phyloP scores from a whole-genome alignment of 2,329 filamentous ascomycete species.

The Aureobasidium subglaciale region DNA sequence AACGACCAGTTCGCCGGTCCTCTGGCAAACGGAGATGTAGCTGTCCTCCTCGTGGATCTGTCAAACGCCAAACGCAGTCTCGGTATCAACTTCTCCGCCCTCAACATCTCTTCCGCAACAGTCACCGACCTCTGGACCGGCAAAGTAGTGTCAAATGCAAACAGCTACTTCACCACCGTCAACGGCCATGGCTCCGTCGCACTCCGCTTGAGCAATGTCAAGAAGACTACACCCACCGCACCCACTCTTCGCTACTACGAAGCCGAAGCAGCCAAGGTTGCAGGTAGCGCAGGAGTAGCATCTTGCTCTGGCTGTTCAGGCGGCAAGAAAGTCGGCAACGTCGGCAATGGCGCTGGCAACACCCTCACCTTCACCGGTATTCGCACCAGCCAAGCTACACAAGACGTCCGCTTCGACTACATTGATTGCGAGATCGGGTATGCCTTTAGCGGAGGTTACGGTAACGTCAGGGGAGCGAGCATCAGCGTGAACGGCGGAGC shows the following conservation, averaged over 20 bases:
- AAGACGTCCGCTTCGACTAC: conserved; percentile 33
- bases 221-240: conserved; percentile 15
- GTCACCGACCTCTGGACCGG: conserved; percentile 33
- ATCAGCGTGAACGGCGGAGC: conserved; percentile 33
- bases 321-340: conserved; percentile 28
- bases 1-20: conserved; percentile 34
- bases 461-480: conserved; percentile 32
- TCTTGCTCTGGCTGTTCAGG: conserved; percentile 30
- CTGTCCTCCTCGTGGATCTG: conserved; percentile 34
- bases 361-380: conserved; percentile 27
- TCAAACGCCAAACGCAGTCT: conserved; percentile 29
- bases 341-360: conserved; percentile 21
- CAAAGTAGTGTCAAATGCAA: conserved; percentile 15
- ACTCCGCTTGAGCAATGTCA: conserved; percentile 31
- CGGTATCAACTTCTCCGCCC: conserved; percentile 25
- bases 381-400: conserved; percentile 23
- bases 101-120: conserved; percentile 30
- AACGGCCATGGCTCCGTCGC: conserved; percentile 25
- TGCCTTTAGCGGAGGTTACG: conserved; percentile 24
- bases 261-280: conserved; percentile 26
- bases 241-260: conserved; percentile 25
- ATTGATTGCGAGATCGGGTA: conserved; percentile 36
- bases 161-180: conserved; percentile 21
- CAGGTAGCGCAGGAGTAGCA: conserved; percentile 25
- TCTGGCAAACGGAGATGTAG: conserved; percentile 29